Conservation (phyloP, 2,329 filamentous ascomycete species). For the Alternaria dauci region DNA sequence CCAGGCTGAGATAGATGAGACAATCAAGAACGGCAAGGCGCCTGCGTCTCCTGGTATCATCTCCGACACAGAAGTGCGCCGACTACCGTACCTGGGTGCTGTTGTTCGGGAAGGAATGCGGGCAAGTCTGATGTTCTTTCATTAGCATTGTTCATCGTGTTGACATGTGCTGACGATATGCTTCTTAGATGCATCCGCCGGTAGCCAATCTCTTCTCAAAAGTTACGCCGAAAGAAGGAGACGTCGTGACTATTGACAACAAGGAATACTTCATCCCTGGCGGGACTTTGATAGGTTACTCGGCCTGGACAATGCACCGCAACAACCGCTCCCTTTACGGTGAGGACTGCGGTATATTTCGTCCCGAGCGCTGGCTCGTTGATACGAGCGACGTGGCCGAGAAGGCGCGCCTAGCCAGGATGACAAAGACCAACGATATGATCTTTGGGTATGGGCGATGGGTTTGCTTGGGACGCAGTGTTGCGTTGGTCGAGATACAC, state of each 20-base stretch:
- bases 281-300: constrained; percentile 47
- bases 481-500: constrained; percentile 51
- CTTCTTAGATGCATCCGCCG: constrained; percentile 52
- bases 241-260: constrained; percentile 39
- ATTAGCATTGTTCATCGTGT: background rate
- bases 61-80: constrained; percentile 55
- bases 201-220: constrained; percentile 46
- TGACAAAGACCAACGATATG: constrained; percentile 46
- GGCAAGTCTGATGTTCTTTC: constrained; percentile 4
- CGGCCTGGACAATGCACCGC: constrained; percentile 44
- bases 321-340: constrained; percentile 44
- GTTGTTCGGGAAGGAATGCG: constrained; percentile 59
- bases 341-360: constrained; percentile 56
- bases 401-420: constrained; percentile 38
- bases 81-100: constrained; percentile 57
- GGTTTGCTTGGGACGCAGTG: constrained; percentile 44
- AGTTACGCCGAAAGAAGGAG: constrained; percentile 43
- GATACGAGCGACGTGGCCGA: constrained; percentile 29
- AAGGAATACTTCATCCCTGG: constrained; percentile 45
- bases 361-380: constrained; percentile 60
- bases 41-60: constrained; percentile 53
- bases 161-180: background rate
- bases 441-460: constrained; percentile 51
- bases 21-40: constrained; percentile 48
- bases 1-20: constrained; percentile 56